These are phyloP conservation scores for Lachnellula arida DNA, from an alignment of 2,329 filamentous ascomycete species.

Conservation along the genomic window DNA sequence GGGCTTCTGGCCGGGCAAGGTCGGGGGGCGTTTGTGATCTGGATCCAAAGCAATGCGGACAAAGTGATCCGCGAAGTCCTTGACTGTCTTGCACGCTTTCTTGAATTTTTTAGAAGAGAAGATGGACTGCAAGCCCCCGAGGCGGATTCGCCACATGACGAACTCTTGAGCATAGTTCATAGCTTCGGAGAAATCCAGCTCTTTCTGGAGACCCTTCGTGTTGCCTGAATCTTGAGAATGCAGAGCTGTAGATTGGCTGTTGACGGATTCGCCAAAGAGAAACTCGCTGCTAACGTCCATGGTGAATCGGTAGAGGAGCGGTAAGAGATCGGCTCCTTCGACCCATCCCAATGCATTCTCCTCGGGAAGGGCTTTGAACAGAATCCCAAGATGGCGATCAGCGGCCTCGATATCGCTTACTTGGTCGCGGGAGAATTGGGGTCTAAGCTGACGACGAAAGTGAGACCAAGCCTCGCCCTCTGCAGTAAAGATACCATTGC, in stretches of 20 bases:
- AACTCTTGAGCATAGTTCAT: constrained; percentile 35
- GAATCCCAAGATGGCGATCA: constrained; percentile 47
- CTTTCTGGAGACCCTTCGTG: constrained; percentile 9
- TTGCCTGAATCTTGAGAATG: constrained; percentile 22
- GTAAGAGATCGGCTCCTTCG: constrained; percentile 47
- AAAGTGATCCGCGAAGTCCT: constrained; percentile 26
- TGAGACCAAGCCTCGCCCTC: constrained; percentile 36
- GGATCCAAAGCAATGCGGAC: constrained; percentile 22
- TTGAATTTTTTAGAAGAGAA: constrained; percentile 28
- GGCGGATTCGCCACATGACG: constrained; percentile 29
- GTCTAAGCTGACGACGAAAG: constrained; percentile 35
- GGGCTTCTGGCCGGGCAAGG: constrained; percentile 9
- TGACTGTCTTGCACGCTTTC: constrained; percentile 24
- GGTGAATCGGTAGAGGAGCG: constrained; percentile 54
- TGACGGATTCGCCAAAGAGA: constrained; percentile 52
- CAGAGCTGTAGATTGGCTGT: constrained; percentile 38
- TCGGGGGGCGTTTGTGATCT: constrained; percentile 29
- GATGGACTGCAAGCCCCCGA: constrained; percentile 26
- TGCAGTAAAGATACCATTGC: constrained; percentile 38
- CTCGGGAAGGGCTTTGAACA: constrained; percentile 25
- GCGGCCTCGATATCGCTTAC: constrained; percentile 33
- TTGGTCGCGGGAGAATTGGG: constrained; percentile 34
- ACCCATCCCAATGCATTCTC: constrained; percentile 17
- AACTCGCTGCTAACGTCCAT: constrained; percentile 55
- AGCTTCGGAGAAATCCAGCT: constrained; percentile 35